Conservation (phyloP, 2,329 filamentous ascomycete species). For the Thelonectria rubi region DNA sequence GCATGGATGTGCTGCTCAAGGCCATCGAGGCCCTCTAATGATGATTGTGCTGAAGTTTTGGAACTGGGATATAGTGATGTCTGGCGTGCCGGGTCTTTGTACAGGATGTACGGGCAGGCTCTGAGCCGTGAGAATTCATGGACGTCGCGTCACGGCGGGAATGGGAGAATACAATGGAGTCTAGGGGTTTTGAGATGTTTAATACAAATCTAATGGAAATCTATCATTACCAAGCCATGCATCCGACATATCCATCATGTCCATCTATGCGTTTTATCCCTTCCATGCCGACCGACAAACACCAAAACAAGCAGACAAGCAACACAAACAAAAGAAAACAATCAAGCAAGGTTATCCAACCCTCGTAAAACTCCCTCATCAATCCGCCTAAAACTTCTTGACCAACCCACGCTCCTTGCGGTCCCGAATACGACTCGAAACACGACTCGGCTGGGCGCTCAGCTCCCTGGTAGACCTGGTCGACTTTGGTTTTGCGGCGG, state of each 20-base stretch:
- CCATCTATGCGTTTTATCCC: neutral
- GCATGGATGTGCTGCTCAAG: slow-evolving; percentile 66
- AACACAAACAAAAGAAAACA: neutral
- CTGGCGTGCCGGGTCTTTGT: slow-evolving; percentile 31
- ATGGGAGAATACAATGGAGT: neutral
- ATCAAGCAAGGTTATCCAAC: neutral
- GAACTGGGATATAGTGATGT: slow-evolving; percentile 2
- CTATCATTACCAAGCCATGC: neutral
- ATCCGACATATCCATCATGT: neutral
- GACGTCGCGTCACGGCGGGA: neutral
- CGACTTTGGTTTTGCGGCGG: neutral
- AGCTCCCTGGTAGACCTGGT: neutral
- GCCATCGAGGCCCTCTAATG: slow-evolving; percentile 66
- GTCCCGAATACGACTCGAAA: slow-evolving; percentile 21
- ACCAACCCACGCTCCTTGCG: neutral
- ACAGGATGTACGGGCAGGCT: neutral
- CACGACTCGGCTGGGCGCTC: slow-evolving; percentile 16
- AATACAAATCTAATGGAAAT: neutral
- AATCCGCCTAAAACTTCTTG: neutral
- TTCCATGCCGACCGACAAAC: too few species aligned
- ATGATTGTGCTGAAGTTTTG: slow-evolving; percentile 8
- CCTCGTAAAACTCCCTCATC: too few species aligned
- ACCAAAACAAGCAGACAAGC: neutral
- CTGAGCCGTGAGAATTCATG: neutral
- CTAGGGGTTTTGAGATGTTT: slow-evolving; percentile 4